Evolutionary conservation across 2,329 filamentous ascomycete genomes (phyloP).

Genomic region (Aspergillus persii): DNA sequence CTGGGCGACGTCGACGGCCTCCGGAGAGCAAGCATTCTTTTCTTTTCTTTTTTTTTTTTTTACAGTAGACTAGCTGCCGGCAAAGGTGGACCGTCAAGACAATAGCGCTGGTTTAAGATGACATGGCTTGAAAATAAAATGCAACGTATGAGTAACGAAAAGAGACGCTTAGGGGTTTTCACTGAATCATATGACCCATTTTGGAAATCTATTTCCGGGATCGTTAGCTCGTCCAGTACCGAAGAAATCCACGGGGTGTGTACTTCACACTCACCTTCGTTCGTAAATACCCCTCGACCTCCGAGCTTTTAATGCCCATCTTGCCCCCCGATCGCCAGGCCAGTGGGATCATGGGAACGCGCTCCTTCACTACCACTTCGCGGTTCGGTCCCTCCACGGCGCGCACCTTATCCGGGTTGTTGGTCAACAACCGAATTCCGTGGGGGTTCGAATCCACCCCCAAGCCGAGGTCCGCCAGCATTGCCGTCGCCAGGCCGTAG

Average conservation of each 20-base stretch:
- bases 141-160: background rate
- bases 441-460: constrained; percentile 60
- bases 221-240: constrained; percentile 5
- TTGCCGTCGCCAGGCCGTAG: constrained; percentile 94
- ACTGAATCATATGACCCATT: constrained; percentile 73
- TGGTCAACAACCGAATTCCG: constrained; percentile 77
- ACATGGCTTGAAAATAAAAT: background rate
- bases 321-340: constrained; percentile 80
- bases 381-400: constrained; percentile 89
- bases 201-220: constrained; percentile 65
- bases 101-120: background rate
- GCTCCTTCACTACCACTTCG: constrained; percentile 82
- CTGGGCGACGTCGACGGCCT: background rate
- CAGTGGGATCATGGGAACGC: constrained; percentile 92
- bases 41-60: no score
- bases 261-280: constrained; percentile 69
- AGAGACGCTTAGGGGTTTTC: constrained; percentile 11
- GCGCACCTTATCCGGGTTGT: constrained; percentile 95
- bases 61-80: no score
- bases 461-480: constrained; percentile 80
- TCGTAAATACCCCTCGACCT: constrained; percentile 90
- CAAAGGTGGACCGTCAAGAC: background rate
- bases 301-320: constrained; percentile 78
- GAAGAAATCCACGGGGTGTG: background rate
- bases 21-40: no score